Evolutionary conservation across 805 yeast species (phyloP).

Genomic region (Starmerella potacharoeniae): DNA sequence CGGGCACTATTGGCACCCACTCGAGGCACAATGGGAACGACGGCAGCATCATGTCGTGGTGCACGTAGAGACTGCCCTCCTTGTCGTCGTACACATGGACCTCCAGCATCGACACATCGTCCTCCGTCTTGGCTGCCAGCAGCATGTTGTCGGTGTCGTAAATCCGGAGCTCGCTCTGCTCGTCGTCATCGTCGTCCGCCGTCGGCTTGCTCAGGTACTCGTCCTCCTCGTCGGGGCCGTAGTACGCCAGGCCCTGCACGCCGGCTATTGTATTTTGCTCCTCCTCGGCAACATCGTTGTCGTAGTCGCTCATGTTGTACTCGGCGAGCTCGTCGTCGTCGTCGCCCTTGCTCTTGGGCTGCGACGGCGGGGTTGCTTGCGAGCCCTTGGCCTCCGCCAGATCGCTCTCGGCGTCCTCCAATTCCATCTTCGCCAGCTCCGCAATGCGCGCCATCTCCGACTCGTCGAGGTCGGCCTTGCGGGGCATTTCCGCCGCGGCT

Average conservation of each 20-base stretch:
- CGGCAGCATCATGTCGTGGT: constrained; percentile 94
- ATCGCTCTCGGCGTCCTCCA: constrained; percentile 63
- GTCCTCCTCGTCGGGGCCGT: constrained; percentile 39
- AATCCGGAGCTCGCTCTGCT: constrained; percentile 71
- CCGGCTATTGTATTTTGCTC: constrained; percentile 38
- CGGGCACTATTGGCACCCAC: constrained; percentile 59
- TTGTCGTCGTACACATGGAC: constrained; percentile 91
- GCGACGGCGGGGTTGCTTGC: constrained; percentile 17
- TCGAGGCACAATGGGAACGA: constrained; percentile 94
- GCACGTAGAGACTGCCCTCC: constrained; percentile 74
- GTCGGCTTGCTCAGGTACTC: constrained; percentile 44
- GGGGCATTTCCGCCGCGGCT: constrained; percentile 84
- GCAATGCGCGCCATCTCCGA: constrained; percentile 86
- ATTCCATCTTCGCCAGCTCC: constrained; percentile 70
- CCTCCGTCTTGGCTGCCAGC: constrained; percentile 89
- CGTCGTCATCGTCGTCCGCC: constrained; percentile 58
- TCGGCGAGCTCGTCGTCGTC: constrained; percentile 50
- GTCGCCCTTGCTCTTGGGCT: constrained; percentile 6
- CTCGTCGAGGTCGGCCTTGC: constrained; percentile 75
- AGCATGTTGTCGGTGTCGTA: constrained; percentile 84
- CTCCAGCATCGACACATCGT: constrained; percentile 82
- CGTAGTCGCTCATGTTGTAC: constrained; percentile 26
- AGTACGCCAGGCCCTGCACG: constrained; percentile 32
- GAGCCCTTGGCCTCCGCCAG: constrained; percentile 38
- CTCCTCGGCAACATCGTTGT: constrained; percentile 44